Evolutionary conservation across 805 yeast species (phyloP), one percentile per base, ranked within the genome.

Genomic region (Candida insectorum): DNA sequence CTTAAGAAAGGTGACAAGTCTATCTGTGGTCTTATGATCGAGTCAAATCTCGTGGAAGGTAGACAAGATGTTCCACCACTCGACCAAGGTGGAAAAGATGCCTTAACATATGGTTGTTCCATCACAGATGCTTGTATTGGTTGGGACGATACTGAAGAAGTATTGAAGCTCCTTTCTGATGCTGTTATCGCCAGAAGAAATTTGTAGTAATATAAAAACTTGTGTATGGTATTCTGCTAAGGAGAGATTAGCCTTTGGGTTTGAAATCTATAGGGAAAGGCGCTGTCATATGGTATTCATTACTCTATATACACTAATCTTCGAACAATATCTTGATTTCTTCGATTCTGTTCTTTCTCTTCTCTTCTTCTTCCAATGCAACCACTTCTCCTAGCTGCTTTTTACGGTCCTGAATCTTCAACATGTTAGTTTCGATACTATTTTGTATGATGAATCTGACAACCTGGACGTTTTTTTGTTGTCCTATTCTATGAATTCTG

Each of bases 121-220:
- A 88, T 93, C 60, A 93, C 98, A 41, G 98, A 93, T 62, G 96
- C 93, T 18, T 93, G 98, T 72, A 95, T 93, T 36, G 72, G 82
- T 41, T 88, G 95, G 87, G 95, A 86, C 42, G 73, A 85, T 36
- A 93, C 98, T 34, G 93, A 76, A 39, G 70, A 60, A 3, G 89
- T 91, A 76, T 79, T 93, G 56, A 73, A 69, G 28, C 79, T 78
- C 43, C 75, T 93, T 49, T 84, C 96, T 27, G 75, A 68, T 31
- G 95, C 97, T 37, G 96, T 91, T 30, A 77, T 77, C 61, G 63
- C 74, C 36, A 85, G 98, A 76, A 81, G 95, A 70, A 69, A 56
- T 18, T 49, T 40, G 37, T 31, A 28, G 13, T 24, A 9, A 24
- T 11, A 20, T 20, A 20, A n/a, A n/a, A n/a, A n/a, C n/a, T n/a